A percentile compares a stretch with the other conserved stretches of the same genome.
phyloP scores from a whole-genome alignment of 768 basidiomycete genomes.

The Amanita exitialis region DNA sequence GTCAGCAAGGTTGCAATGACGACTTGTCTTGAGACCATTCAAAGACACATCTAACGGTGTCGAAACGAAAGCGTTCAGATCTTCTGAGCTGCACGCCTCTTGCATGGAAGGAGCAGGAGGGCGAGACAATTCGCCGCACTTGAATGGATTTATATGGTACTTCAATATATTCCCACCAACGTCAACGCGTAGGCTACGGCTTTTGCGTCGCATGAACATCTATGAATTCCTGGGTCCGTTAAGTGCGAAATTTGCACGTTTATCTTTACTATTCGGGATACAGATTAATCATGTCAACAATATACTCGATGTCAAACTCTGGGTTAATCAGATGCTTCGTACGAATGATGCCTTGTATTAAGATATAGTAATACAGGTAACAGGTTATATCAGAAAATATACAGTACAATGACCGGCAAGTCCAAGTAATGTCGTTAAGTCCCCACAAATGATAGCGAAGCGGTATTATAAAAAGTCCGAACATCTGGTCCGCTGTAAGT shows the following conservation, averaged over 20 bases:
- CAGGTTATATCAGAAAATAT: slow-evolving; percentile 1
- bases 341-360: not conserved
- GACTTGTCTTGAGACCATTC: not conserved
- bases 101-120: not conserved
- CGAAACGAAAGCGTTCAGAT: not conserved
- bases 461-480: not conserved
- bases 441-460: not conserved
- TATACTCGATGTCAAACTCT: too few relatives aligned
- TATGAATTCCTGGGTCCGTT: too few relatives aligned
- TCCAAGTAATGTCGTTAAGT: not conserved
- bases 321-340: too few relatives aligned
- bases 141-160: not conserved
- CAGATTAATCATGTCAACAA: too few relatives aligned
- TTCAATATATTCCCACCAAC: not conserved
- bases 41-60: not conserved
- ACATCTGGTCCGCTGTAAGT: not conserved
- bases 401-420: not conserved
- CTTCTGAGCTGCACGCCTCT: not conserved
- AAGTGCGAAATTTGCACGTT: too few relatives aligned
- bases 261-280: too few relatives aligned
- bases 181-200: too few relatives aligned
- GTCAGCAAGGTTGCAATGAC: not conserved
- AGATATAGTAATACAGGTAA: slow-evolving; percentile 2
- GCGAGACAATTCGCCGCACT: too few relatives aligned
- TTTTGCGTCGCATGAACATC: too few relatives aligned